These are phyloP conservation scores for Cryptococcus sp. DNA, from an alignment of 1,284 basidiomycete species.

Conservation along the genomic window DNA sequence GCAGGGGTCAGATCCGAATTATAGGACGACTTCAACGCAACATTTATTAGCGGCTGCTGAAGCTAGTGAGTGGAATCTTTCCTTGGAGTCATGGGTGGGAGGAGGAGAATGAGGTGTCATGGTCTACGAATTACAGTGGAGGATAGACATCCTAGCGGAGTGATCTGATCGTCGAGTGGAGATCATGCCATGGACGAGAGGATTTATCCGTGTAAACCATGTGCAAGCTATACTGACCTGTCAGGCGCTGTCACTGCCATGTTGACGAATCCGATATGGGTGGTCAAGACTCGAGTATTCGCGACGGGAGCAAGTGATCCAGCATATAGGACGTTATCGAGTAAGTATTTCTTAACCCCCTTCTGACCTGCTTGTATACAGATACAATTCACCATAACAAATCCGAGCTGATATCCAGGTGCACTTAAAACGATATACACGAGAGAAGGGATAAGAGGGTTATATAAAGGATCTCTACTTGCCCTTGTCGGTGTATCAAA, in stretches of 20 bases:
- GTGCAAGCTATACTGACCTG: not conserved
- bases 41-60: constrained; percentile 88
- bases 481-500: constrained; percentile 92
- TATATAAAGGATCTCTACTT: constrained; percentile 82
- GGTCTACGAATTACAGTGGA: too few relatives aligned
- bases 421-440: constrained; percentile 66
- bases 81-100: not conserved
- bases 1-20: constrained; percentile 44
- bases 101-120: not conserved
- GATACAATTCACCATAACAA: not conserved
- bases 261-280: constrained; percentile 97
- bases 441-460: constrained; percentile 71
- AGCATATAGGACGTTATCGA: constrained; percentile 72
- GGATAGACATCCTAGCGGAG: too few relatives aligned
- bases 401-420: constrained; percentile 53
- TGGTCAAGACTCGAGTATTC: constrained; percentile 97
- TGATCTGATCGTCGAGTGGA: too few relatives aligned
- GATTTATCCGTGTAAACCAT: not conserved
- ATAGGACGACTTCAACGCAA: constrained; percentile 63
- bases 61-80: constrained; percentile 67
- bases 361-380: not conserved
- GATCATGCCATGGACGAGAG: not conserved
- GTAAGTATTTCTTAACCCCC: constrained; percentile 52
- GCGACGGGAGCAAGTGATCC: constrained; percentile 66
- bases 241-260: constrained; percentile 85